Conservation (phyloP, 106 monocot genomes). For the Ottelia alismoides region DNA sequence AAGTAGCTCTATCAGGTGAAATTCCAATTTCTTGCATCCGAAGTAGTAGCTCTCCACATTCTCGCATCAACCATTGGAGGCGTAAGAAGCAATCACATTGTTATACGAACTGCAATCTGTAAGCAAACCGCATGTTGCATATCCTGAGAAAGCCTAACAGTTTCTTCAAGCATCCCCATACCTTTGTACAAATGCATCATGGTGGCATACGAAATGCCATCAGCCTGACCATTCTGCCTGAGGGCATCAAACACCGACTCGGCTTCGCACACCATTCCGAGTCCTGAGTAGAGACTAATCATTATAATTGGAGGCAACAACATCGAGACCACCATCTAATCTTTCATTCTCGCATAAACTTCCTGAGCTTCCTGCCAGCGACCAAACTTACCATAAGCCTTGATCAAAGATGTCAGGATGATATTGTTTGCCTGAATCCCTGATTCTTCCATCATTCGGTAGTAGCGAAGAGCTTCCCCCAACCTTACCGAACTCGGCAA, state of each 20-base stretch:
- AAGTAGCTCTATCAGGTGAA: conserved; percentile 37
- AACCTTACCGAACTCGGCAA: conserved; percentile 43
- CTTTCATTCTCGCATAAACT: conserved; percentile 47
- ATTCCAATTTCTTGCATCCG: conserved; percentile 37
- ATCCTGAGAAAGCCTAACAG: conserved; percentile 37
- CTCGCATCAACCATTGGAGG: conserved; percentile 34
- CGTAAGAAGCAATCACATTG: conserved; percentile 49
- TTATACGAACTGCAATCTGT: conserved; percentile 53
- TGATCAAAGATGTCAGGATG: conserved; percentile 72
- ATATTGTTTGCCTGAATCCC: conserved; percentile 36
- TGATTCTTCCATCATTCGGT: conserved; percentile 44
- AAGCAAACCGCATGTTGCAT: conserved; percentile 41
- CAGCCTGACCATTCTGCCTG: conserved; percentile 28
- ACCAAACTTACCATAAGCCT: conserved; percentile 46
- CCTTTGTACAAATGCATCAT: conserved; percentile 78
- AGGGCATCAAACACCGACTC: conserved; percentile 40
- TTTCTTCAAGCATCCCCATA: conserved; percentile 74
- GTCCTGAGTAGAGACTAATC: conserved; percentile 57
- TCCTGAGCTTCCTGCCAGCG: conserved; percentile 73
- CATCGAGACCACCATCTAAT: conserved; percentile 47
- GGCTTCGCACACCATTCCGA: conserved; percentile 68
- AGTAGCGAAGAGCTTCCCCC: conserved; percentile 36
- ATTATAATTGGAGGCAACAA: conserved; percentile 68
- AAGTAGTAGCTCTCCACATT: conserved; percentile 47
- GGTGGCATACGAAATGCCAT: conserved; percentile 60